phyloP scores from a whole-genome alignment of 768 basidiomycete species.

The Termitomyces sp. region DNA sequence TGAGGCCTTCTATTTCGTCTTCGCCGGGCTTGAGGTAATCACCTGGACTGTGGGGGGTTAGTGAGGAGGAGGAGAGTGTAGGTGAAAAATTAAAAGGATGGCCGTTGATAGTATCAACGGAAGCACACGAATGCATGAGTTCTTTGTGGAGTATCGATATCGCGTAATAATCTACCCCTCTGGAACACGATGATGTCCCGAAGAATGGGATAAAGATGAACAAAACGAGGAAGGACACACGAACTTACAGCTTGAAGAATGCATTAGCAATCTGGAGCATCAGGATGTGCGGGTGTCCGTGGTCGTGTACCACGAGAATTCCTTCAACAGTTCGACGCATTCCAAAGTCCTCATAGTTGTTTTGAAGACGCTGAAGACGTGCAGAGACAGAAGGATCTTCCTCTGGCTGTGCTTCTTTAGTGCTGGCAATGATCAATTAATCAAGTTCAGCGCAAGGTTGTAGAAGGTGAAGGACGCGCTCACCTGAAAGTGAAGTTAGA shows the following conservation, averaged over 20 bases:
- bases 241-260: constrained; percentile 94
- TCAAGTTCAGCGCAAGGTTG: too few species aligned
- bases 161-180: too few species aligned
- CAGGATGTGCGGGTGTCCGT: constrained; percentile 95
- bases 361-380: constrained; percentile 88
- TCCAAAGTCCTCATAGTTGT: constrained; percentile 96
- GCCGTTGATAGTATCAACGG: too few species aligned
- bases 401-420: constrained; percentile 95
- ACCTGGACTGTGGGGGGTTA: constrained; percentile 66
- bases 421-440: too few species aligned
- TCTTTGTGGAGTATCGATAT: too few species aligned
- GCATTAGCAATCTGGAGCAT: constrained; percentile 99
- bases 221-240: too few species aligned
- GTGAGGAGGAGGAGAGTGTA: background rate
- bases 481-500: constrained; percentile 94
- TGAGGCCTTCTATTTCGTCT: constrained; percentile 88
- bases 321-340: constrained; percentile 96
- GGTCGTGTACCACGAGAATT: constrained; percentile 88
- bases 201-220: too few species aligned
- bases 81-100: too few species aligned
- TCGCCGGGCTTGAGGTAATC: constrained; percentile 98
- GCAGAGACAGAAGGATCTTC: constrained; percentile 97
- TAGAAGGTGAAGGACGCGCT: background rate
- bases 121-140: too few species aligned
- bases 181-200: too few species aligned